Percentiles rank a stretch among this genome's conserved stretches.
Conservation (phyloP, 1,284 basidiomycete genomes). For the Ceratorhiza oryzae-sativae region DNA sequence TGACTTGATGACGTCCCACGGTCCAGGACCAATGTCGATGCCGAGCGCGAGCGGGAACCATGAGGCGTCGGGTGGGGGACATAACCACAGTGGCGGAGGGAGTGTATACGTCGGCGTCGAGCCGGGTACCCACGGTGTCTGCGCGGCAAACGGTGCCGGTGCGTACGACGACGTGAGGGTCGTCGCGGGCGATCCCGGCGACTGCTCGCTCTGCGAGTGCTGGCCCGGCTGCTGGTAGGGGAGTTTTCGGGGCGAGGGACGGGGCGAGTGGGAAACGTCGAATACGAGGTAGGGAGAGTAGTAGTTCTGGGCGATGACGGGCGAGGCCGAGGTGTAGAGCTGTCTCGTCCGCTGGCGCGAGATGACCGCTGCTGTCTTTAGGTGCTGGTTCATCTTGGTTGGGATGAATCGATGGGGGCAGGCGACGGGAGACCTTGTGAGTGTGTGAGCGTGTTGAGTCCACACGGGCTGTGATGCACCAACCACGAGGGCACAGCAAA, state of each 20-base stretch:
- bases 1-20: conserved; percentile 13
- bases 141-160: background rate
- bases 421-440: background rate
- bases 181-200: conserved; percentile 13
- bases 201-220: conserved; percentile 10
- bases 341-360: conserved; percentile 13
- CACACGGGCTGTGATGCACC: conserved; percentile 16
- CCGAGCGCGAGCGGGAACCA: conserved; percentile 34
- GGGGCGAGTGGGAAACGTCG: conserved; percentile 37
- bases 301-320: background rate
- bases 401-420: background rate
- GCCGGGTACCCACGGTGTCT: conserved; percentile 4
- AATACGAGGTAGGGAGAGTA: conserved; percentile 18
- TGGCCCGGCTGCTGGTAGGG: conserved; percentile 18
- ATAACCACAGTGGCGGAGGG: conserved; percentile 28
- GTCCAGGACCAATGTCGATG: conserved; percentile 32
- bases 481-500: background rate
- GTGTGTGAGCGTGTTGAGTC: conserved; percentile 15
- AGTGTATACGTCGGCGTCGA: conserved; percentile 12
- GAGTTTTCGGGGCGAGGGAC: conserved; percentile 20
- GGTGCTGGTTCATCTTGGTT: conserved; percentile 27
- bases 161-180: conserved; percentile 12
- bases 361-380: conserved; percentile 14
- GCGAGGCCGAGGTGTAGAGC: conserved; percentile 18
- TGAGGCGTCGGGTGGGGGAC: conserved; percentile 18